A percentile compares a stretch with the other conserved stretches of the same genome.
Evolutionary conservation across 2,329 filamentous ascomycete genomes (phyloP).

Genomic region (Pestalotiopsis sp.): DNA sequence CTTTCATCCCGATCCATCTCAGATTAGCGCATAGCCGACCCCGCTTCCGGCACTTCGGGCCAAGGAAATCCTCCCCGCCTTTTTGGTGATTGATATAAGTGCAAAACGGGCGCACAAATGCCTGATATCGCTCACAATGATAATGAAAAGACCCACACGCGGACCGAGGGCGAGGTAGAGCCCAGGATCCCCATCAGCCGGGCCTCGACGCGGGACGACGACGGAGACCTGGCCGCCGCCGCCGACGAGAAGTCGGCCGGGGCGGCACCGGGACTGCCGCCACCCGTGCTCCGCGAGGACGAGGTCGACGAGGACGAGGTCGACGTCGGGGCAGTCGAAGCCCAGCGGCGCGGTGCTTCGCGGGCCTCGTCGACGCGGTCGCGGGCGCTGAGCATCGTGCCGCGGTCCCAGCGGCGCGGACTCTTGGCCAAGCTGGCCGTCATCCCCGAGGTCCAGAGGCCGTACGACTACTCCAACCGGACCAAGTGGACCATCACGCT

Average conservation of each 20-base stretch:
- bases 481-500: constrained; percentile 87
- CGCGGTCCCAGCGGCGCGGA: constrained; percentile 10
- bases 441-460: constrained; percentile 77
- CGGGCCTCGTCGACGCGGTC: constrained; percentile 14
- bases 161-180: neutral
- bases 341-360: constrained; percentile 3
- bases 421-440: constrained; percentile 66
- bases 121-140: neutral
- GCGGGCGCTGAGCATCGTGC: constrained; percentile 13
- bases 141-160: neutral
- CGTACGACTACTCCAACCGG: constrained; percentile 70
- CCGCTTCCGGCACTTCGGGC: neutral
- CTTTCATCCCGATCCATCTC: neutral
- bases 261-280: neutral
- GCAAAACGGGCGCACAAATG: neutral
- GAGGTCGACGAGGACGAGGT: neutral
- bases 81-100: neutral
- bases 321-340: neutral
- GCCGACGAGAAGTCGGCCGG: constrained; percentile 8
- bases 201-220: neutral
- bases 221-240: neutral
- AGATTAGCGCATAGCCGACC: neutral
- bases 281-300: constrained; percentile 2
- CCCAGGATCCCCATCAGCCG: neutral
- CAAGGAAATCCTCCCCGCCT: neutral